Evolutionary conservation across 768 basidiomycete species (phyloP).

Genomic region (Hericium coralloides): DNA sequence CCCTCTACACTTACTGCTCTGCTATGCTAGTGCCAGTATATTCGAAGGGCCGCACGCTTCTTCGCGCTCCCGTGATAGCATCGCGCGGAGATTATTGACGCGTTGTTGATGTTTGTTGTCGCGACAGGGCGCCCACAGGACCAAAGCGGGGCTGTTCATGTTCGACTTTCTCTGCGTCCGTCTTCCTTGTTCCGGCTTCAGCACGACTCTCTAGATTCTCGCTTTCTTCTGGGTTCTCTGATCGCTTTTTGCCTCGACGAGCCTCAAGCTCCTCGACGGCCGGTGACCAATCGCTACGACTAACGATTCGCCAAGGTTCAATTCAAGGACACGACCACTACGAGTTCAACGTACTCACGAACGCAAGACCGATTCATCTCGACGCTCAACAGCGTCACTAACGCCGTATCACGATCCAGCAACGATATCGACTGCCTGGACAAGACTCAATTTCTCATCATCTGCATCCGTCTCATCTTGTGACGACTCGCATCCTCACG

Average conservation of each 20-base stretch:
- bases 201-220: not conserved
- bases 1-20: too few relatives aligned
- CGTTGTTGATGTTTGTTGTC: not conserved
- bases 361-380: not conserved
- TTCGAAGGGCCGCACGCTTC: not conserved
- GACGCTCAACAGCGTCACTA: not conserved
- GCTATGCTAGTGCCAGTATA: too few relatives aligned
- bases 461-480: not conserved
- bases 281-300: not conserved
- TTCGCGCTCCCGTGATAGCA: not conserved
- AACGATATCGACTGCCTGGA: not conserved
- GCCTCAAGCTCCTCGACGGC: too few relatives aligned
- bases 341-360: not conserved
- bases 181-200: not conserved
- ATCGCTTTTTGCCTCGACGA: not conserved
- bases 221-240: not conserved
- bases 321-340: not conserved
- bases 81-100: not conserved
- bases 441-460: not conserved
- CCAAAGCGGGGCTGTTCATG: not conserved
- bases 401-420: not conserved
- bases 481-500: not conserved
- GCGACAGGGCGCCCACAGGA: not conserved
- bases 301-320: not conserved
- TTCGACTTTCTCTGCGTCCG: not conserved